Evolutionary conservation across 345 rosid species (phyloP).

Genomic region (Lepidium aucheri): DNA sequence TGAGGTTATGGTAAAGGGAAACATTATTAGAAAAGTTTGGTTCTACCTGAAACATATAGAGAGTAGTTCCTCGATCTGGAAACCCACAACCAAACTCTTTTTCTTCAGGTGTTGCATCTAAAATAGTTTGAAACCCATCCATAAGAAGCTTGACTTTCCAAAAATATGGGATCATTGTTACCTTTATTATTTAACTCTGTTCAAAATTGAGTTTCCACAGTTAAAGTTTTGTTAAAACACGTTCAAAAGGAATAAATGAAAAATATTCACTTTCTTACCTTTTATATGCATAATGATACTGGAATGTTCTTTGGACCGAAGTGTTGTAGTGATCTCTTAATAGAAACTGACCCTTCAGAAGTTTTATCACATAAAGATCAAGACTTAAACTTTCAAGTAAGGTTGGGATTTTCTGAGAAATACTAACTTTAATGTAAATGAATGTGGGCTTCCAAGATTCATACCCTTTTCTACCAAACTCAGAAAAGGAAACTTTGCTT

Average conservation of each 20-base stretch:
- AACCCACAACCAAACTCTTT: slow-evolving; percentile 83
- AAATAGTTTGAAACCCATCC: slow-evolving; percentile 73
- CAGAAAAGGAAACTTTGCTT: slow-evolving; percentile 21
- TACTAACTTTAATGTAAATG: slow-evolving; percentile 88
- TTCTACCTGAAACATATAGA: slow-evolving; percentile 92
- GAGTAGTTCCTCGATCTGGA: slow-evolving; percentile 84
- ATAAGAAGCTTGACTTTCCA: slow-evolving; percentile 23
- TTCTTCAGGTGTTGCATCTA: slow-evolving; percentile 83
- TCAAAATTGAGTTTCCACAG: slow-evolving; percentile 32
- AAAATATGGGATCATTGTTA: slow-evolving; percentile 22
- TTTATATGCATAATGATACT: slow-evolving; percentile 63
- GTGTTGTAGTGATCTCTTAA: slow-evolving; percentile 61
- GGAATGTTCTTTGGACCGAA: slow-evolving; percentile 80
- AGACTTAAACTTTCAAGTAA: slow-evolving; percentile 70
- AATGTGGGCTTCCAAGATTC: slow-evolving; percentile 81
- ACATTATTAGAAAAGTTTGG: slow-evolving; percentile 43
- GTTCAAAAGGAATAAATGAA: too few relatives aligned
- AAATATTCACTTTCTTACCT: neutral
- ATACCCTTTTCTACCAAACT: slow-evolving; percentile 73
- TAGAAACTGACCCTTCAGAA: slow-evolving; percentile 92
- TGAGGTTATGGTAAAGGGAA: slow-evolving; percentile 59
- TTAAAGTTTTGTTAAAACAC: neutral
- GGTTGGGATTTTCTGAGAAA: slow-evolving; percentile 93
- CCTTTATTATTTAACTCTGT: slow-evolving; percentile 29
- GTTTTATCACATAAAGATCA: slow-evolving; percentile 69